Conservation (phyloP, 805 yeast species). For the Lipomyces sp. region DNA sequence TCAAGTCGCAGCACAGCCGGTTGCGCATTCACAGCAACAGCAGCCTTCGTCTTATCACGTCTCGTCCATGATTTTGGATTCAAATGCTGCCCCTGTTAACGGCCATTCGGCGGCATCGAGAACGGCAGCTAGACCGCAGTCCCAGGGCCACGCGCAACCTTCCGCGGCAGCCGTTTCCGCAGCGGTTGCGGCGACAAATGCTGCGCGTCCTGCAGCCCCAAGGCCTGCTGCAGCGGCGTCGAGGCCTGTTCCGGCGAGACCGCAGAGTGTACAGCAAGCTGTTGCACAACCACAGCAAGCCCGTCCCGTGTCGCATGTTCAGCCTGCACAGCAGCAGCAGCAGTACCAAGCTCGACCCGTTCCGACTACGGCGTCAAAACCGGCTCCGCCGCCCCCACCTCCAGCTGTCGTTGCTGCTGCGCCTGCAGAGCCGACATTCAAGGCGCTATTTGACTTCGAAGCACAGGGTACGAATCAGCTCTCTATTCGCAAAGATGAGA, state of each 20-base stretch:
- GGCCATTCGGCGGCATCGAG: conserved; percentile 1
- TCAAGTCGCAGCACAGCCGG: too few species aligned
- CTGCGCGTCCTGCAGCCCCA: conserved; percentile 16
- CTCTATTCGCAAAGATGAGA: conserved; percentile 71
- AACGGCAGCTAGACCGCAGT: conserved; percentile 1
- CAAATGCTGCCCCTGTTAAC: conserved; percentile 1
- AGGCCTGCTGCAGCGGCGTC: conserved; percentile 4
- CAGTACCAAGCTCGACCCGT: too few species aligned
- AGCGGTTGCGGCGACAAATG: conserved; percentile 36
- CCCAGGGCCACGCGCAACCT: conserved; percentile 10
- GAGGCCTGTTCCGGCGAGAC: conserved; percentile 18
- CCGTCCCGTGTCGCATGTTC: conserved; percentile 6
- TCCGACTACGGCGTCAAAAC: conserved; percentile 13
- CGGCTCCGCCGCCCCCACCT: conserved; percentile 42
- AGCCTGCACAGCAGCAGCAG: too few species aligned
- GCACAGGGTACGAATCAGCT: conserved; percentile 84
- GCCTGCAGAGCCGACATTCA: conserved; percentile 72
- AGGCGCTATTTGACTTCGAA: conserved; percentile 82
- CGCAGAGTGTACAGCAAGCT: conserved; percentile 15
- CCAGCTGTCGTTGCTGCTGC: conserved; percentile 73
- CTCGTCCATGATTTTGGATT: too few species aligned
- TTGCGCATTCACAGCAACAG: conserved; percentile 33
- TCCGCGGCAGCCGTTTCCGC: conserved; percentile 24
- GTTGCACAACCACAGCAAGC: conserved; percentile 8
- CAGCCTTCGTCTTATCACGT: too few species aligned